Percentiles rank a stretch among this genome's conserved stretches.
phyloP scores from a whole-genome alignment of 2,329 filamentous ascomycete genomes.

The Colletotrichum phormii region DNA sequence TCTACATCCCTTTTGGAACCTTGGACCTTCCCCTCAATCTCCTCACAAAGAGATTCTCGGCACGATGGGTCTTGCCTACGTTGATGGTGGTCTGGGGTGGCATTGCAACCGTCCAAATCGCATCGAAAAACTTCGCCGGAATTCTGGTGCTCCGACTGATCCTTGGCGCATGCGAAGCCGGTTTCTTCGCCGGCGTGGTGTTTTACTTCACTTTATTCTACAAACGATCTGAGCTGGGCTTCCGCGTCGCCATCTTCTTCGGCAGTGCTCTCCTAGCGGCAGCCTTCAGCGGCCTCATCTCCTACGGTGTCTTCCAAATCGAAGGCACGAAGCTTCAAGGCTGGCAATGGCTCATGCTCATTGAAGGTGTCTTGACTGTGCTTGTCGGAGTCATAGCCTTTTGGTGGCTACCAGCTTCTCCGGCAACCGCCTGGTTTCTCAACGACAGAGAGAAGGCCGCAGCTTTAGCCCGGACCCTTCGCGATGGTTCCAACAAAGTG shows the following conservation, averaged over 20 bases:
- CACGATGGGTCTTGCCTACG: background rate
- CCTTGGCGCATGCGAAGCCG: slow-evolving; percentile 58
- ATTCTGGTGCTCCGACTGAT: background rate
- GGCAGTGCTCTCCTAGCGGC: background rate
- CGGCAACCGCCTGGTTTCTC: slow-evolving; percentile 59
- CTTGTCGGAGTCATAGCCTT: background rate
- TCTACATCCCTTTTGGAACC: background rate
- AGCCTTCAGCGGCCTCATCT: background rate
- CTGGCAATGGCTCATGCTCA: background rate
- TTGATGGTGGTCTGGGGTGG: background rate
- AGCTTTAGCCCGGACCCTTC: slow-evolving; percentile 51
- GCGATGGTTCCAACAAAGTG: slow-evolving; percentile 49
- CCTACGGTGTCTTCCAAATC: background rate
- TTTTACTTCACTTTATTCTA: slow-evolving; percentile 66
- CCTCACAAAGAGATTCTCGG: background rate
- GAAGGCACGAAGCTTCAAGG: background rate
- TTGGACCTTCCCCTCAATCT: background rate
- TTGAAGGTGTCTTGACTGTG: background rate
- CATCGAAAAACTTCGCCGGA: background rate
- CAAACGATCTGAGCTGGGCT: slow-evolving; percentile 57
- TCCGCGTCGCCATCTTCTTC: slow-evolving; percentile 43
- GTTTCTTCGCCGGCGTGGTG: slow-evolving; percentile 66
- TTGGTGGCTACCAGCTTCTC: slow-evolving; percentile 45
- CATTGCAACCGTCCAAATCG: background rate
- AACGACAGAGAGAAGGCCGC: slow-evolving; percentile 59